phyloP scores from a whole-genome alignment of 177 flowering plant genomes.

The Tripterygium wilfordii region DNA sequence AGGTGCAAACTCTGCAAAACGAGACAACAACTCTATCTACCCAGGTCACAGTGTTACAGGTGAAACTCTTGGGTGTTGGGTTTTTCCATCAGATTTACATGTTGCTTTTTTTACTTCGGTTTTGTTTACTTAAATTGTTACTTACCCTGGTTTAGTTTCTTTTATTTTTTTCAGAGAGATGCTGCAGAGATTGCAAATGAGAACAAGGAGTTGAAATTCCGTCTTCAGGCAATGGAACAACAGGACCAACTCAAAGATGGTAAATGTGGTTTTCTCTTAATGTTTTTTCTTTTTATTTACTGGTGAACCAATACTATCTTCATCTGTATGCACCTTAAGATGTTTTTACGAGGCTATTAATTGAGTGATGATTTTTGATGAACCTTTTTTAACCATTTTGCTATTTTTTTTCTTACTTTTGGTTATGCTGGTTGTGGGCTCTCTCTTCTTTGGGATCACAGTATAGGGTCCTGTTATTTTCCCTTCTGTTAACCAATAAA shows the following conservation, averaged over 20 bases:
- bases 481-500: no score
- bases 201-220: conserved; percentile 84
- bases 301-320: no score
- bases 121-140: background rate
- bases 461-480: no score
- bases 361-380: no score
- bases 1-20: conserved; percentile 80
- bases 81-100: background rate
- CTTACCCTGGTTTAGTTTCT: no score
- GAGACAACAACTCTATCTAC: conserved; percentile 52
- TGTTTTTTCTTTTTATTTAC: no score
- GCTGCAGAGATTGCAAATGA: conserved; percentile 63
- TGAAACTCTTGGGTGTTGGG: conserved; percentile 18
- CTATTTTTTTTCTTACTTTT: no score
- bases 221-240: conserved; percentile 95
- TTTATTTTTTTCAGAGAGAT: conserved; percentile 55
- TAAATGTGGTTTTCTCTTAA: conserved; percentile 24
- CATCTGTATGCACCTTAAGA: background rate
- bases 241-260: conserved; percentile 95
- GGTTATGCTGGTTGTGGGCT: no score
- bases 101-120: background rate
- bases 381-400: no score
- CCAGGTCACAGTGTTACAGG: conserved; percentile 78
- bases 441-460: no score
- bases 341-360: no score